Base-by-base conservation (phyloP, 176 grass and related monocot species). In the Cocos nucifera region DNA sequence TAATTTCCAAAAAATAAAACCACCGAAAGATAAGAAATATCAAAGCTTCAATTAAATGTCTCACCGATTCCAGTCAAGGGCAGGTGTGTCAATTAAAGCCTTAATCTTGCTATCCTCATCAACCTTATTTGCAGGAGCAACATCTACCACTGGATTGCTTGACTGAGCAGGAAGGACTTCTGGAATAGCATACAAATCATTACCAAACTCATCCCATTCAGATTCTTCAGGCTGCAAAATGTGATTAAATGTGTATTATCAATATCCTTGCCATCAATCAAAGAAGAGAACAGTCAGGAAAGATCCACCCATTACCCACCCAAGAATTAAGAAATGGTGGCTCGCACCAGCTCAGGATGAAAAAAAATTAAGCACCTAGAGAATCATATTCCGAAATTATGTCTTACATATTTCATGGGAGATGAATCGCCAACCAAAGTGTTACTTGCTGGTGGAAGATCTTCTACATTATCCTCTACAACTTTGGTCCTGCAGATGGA, bases 181-280 rank as follows among this genome's bases (percentile, higher is more conserved):
- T 64, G 76, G 79, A 75, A 86, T 56, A 39, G 79, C 77, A 79
- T 98, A 98, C 61, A 88, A 82, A 55, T 79, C 85, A 4, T 89
- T 93, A 44, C 94, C 94, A 56, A 98, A 98, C 65, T 98, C 94
- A 78, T 93, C 94, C 94, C 94, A 98, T 59, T 98, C 88, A 67
- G 79, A 93, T 85, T 98, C 94, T 68, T 98, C 87, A 73, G 73
- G 70, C 94, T 98, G 88, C 76, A 77, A 73, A 51, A 67, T 78
- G 78, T 1, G 78, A 77, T 69, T 64, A 21, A 14, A 14, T 44
- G 35, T 44, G 35, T 44, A 44, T 44, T 12, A 44, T 44, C 10
- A 44, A 44, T 44, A 44, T 44, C 35, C 10, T 12, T 44, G 35
- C 8, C 35, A 44, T 44, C 35, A 44, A 44, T 44, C 8, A 44